Percentiles rank a stretch among this genome's conserved stretches.
phyloP scores from a whole-genome alignment of 768 basidiomycete genomes.

The Gyrodon lividus region DNA sequence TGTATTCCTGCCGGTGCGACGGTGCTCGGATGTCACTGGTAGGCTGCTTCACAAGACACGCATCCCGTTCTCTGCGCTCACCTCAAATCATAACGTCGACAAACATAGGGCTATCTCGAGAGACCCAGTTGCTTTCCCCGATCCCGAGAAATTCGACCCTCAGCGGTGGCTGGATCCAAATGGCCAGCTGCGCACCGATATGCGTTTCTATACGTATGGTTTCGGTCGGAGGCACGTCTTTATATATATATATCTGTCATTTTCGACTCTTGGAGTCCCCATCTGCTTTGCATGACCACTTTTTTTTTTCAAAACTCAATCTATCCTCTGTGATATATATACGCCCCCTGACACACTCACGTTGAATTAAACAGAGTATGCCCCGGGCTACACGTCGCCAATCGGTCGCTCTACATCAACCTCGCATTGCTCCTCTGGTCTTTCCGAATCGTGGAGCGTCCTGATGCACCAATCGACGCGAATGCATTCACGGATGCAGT shows the following conservation, averaged over 20 bases:
- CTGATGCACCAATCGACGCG: constrained; percentile 51
- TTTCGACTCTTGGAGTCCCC: too few species aligned
- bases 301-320: too few species aligned
- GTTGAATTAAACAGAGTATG: constrained; percentile 42
- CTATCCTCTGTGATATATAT: too few species aligned
- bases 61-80: too few species aligned
- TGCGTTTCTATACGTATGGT: constrained; percentile 49
- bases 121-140: constrained; percentile 48
- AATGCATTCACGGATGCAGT: constrained; percentile 56
- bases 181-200: constrained; percentile 43
- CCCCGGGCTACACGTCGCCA: constrained; percentile 50
- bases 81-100: too few species aligned
- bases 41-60: not conserved
- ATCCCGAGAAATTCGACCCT: constrained; percentile 51
- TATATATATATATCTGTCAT: not conserved
- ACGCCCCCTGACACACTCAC: not conserved
- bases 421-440: constrained; percentile 62
- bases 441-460: constrained; percentile 50
- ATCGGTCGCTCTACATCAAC: constrained; percentile 56
- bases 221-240: constrained; percentile 39
- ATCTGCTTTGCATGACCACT: too few species aligned
- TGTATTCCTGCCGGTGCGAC: constrained; percentile 25
- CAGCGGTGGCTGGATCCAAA: constrained; percentile 47
- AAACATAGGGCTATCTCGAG: constrained; percentile 44
- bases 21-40: constrained; percentile 23